Evolutionary conservation across 768 basidiomycete species (phyloP), one percentile per base, ranked within the genome.

Genomic region (Lactarius tabidus): DNA sequence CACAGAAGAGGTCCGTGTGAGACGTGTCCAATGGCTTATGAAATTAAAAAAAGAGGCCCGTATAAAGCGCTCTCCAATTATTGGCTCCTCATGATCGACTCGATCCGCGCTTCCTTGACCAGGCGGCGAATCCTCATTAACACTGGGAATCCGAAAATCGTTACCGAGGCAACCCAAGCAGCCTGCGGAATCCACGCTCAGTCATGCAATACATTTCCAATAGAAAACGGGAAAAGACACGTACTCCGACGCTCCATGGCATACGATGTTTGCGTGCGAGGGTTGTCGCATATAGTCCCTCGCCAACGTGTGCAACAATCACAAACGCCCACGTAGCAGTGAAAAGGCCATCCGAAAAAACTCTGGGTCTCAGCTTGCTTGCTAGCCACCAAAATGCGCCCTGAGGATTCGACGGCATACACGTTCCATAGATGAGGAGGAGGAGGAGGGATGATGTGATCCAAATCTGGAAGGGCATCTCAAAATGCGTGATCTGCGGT

Each of bases 41-140:
- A n/a, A n/a, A n/a, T n/a, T n/a, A n/a, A n/a, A n/a, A n/a, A n/a
- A 33, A 20, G 18, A 12, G 6, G 8, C 20, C n/a, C 26, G 9
- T 53, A 0, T 20, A 17, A 33, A 43, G 33, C 15, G 3, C 33
- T 26, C 15, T 0, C 17, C 14, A 23, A 33, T 65, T 41, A 88
- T 71, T 89, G 76, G 12, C 82, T 82, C 73, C 92, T 93, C 87
- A 89, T 86, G 4, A 93, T 88, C 33, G 89, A 90, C 62, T 90
- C 84, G 51, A 93, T 93, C 2, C 90, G 81, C 18, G 85, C 85
- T 36, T 77, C 75, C 67, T 92, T 88, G 12, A 91, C 82, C 29
- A 83, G 81, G 69, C 75, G 80, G 60, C 83, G 77, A 66, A 92
- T 74, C 66, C 84, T 81, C 12, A 63, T 31, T 79, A 83, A 84